Base-by-base conservation (phyloP, 306 rosid species). In the Styphnolobium japonicum region DNA sequence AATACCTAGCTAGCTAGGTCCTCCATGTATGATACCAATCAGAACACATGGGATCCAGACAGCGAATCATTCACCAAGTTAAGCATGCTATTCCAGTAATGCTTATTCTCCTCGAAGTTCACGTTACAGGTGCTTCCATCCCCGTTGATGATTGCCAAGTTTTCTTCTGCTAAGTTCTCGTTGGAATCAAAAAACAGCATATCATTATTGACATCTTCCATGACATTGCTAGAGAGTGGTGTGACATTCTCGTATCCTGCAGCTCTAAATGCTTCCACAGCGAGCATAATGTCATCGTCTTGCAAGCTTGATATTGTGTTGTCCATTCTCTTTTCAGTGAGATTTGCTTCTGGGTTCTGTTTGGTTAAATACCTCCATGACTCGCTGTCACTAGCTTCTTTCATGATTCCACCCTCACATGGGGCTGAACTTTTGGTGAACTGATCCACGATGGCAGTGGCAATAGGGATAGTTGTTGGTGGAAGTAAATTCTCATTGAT, bases 31-130 rank as follows among this genome's bases (percentile, higher is more conserved):
- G n/a, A n/a, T n/a, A n/a, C n/a, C n/a, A n/a, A n/a, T n/a, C n/a
- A n/a, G n/a, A n/a, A n/a, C n/a, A n/a, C n/a, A n/a, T n/a, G n/a
- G n/a, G n/a, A n/a, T n/a, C n/a, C n/a, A n/a, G n/a, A n/a, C n/a
- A n/a, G n/a, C n/a, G 84, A 80, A 78, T 78, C 70, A 57, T 87
- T 51, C 10, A 78, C 78, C 85, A 81, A 1, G 22, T 78, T 55
- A 21, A 82, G 58, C 1, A 76, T 7, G 57, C 31, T 51, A 16
- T 69, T 68, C 85, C 85, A 76, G 27, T 60, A 76, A 60, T 68
- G 36, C 73, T 58, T 76, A 22, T 31, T 53, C 23, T 80, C 80
- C 31, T 76, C 60, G 46, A 60, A 76, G 48, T 51, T 56, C 12
- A 67, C 61, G 5, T 12, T 16, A 9, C 57, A 37, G 23, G 2